Base-by-base conservation (phyloP, 2,329 filamentous ascomycete genomes). In the Epicoccum nigrum region DNA sequence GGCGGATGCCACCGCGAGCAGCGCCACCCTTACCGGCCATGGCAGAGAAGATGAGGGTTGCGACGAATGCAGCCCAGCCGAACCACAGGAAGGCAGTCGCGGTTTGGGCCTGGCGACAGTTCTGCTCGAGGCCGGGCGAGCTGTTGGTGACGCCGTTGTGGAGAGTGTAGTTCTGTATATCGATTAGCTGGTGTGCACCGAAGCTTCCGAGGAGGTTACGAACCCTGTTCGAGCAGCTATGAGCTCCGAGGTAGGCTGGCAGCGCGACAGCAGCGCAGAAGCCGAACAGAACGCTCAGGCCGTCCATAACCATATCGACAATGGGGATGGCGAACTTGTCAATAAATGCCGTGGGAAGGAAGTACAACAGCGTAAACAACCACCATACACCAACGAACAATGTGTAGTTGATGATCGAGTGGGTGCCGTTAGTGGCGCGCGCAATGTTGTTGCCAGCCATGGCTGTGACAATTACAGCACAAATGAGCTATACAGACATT, bases 51-150 rank as follows among this genome's bases (percentile, higher is more conserved):
- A 85, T 69, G 32, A 81, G 80, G 3, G 77, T 74, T 15, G 69
- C 84, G 21, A 78, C 75, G 65, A 87, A 88, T 20, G 81, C 78
- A 31, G 77, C 80, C 70, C 87, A 90, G 40, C 90, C 81, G 76
- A 92, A 92, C 87, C 87, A 93, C 75, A 90, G 81, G 76, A 93
- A 93, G 30, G 84, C 87, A 27, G 83, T 84, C 56, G 83, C 82
- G 30, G 89, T 89, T 76, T 92, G 89, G 13, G 90, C 83, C 75
- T 90, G 85, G 56, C 83, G 85, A 76, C 89, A 92, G 59, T 87
- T 83, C 77, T 86, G 85, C 69, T 78, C 72, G 53, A 81, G 77
- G 72, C 86, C 69, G 55, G 58, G 54, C 37, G 85, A 86, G 50
- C 86, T 86, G 69, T 81, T 87, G 20, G 80, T 86, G 68, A 89